These are phyloP conservation scores for Pseudocercospora fuligena DNA, from an alignment of 2,329 filamentous ascomycete genomes.

Conservation along the genomic window DNA sequence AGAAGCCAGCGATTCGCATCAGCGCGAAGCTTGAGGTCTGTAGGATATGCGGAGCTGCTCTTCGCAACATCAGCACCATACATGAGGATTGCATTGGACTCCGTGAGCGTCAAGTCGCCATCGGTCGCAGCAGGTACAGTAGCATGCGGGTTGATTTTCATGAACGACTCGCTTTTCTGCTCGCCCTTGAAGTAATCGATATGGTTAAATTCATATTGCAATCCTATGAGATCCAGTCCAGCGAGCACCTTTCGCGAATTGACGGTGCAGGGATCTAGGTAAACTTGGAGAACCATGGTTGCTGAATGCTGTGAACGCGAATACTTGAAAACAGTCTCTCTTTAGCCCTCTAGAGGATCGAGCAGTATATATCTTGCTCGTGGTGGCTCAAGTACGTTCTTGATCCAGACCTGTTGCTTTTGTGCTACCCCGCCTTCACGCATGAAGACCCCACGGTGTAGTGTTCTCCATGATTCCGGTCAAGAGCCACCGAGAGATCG, in stretches of 20 bases:
- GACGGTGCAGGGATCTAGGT: constrained; percentile 49
- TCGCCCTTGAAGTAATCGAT: constrained; percentile 48
- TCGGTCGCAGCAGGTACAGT: constrained; percentile 49
- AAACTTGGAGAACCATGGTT: constrained; percentile 40
- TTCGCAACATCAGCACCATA: constrained; percentile 46
- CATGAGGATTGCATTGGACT: constrained; percentile 50
- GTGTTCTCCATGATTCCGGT: constrained; percentile 8
- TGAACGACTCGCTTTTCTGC: constrained; percentile 44
- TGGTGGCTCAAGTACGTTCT: background rate
- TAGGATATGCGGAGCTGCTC: constrained; percentile 43
- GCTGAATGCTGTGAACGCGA: background rate
- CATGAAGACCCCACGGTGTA: constrained; percentile 15
- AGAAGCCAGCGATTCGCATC: constrained; percentile 49
- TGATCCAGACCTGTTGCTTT: constrained; percentile 2
- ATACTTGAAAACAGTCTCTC: background rate
- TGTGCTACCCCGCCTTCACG: constrained; percentile 10
- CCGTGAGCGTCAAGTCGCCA: constrained; percentile 47
- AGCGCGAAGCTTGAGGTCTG: constrained; percentile 46
- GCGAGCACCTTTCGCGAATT: constrained; percentile 51
- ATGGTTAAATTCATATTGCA: constrained; percentile 44
- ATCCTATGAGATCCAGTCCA: constrained; percentile 44
- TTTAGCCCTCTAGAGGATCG: background rate
- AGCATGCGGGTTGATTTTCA: constrained; percentile 45
- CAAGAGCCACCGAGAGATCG: background rate
- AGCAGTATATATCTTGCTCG: constrained; percentile 18